Base-by-base conservation (phyloP, 108 stramenopile species). In the Fistulifera solaris region DNA sequence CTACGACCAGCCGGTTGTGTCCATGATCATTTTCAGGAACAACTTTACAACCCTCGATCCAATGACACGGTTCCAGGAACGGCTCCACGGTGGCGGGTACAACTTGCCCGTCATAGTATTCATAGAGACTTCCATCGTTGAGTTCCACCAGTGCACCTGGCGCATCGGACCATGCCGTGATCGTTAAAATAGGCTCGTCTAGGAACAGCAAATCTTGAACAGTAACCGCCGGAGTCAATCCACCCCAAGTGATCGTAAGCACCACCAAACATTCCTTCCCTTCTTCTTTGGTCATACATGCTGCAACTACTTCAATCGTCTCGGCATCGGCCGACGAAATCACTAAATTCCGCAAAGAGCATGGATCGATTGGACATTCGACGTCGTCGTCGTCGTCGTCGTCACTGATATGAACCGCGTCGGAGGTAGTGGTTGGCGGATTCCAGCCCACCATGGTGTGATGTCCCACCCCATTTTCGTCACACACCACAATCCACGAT, bases 41-140 rank as follows among this genome's bases (percentile, higher is more conserved):
- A 65, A 78, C 71, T 27, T 73, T 73, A 8, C 88, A 44, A 14
- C 70, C 84, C 39, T 72, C 68, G 16, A 88, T 72, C 87, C 85
- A 93, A 43, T 85, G 80, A 40, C 90, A 93, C 16, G 82, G 70
- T 63, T 93, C 90, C 21, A 85, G 62, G 12, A 92, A 53, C 13
- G 80, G 75, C n/a, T 83, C 87, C 7, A 55, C 64, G 10, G 46
- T n/a, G 8, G 71, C 69, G 19, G 51, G 39, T 16, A 51, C 62
- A 5, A 54, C 48, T 40, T 55, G 27, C 11, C 77, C 71, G 1
- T 31, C 10, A 11, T 66, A 67, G 44, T 81, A 93, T 55, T 82
- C 76, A 11, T 86, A 45, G 7, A 93, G 68, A 13, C 60, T 56
- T 14, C 90, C 87, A 59, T 88, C 83, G 0, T 17, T 46, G 8